Percentiles rank a stretch among this genome's conserved stretches.
phyloP scores from a whole-genome alignment of 768 basidiomycete genomes.

The Pleurotus tuber-regium region DNA sequence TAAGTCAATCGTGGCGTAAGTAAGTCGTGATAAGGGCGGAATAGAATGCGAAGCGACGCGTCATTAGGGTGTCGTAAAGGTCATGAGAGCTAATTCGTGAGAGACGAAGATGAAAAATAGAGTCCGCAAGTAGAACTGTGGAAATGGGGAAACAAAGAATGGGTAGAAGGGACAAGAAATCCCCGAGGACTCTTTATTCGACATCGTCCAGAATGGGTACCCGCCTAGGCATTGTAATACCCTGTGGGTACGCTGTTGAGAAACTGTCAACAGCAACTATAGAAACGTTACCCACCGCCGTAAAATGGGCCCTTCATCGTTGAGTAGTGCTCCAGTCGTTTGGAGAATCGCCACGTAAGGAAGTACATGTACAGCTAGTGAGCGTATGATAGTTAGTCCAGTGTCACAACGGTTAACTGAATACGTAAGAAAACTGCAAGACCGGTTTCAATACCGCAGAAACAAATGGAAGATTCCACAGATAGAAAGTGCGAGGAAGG shows the following conservation, averaged over 20 bases:
- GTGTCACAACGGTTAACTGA: slow-evolving; percentile 19
- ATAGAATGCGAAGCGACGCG: slow-evolving; percentile 6
- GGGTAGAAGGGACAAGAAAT: slow-evolving; percentile 26
- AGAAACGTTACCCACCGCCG: slow-evolving; percentile 48
- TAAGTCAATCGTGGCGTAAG: slow-evolving; percentile 11
- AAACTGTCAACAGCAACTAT: slow-evolving; percentile 20
- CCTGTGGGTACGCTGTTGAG: slow-evolving; percentile 23
- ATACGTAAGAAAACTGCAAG: slow-evolving; percentile 3
- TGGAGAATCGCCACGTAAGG: slow-evolving; percentile 71
- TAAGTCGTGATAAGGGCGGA: not conserved
- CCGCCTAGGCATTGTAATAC: slow-evolving; percentile 35
- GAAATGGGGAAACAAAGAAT: slow-evolving; percentile 15
- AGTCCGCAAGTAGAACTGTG: slow-evolving; percentile 5
- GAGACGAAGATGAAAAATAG: slow-evolving; percentile 1
- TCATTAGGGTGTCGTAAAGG: slow-evolving; percentile 11
- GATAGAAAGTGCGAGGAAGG: slow-evolving; percentile 18
- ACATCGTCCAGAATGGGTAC: not conserved
- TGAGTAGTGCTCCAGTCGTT: slow-evolving; percentile 64
- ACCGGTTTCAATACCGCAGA: not conserved
- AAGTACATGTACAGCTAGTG: slow-evolving; percentile 73
- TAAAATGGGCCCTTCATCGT: slow-evolving; percentile 60
- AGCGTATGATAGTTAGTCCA: slow-evolving; percentile 11
- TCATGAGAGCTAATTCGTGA: slow-evolving; percentile 10
- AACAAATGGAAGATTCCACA: slow-evolving; percentile 10
- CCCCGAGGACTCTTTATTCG: slow-evolving; percentile 19